Conservation (phyloP, 441 rosid species). For the Erysimum pusillum region DNA sequence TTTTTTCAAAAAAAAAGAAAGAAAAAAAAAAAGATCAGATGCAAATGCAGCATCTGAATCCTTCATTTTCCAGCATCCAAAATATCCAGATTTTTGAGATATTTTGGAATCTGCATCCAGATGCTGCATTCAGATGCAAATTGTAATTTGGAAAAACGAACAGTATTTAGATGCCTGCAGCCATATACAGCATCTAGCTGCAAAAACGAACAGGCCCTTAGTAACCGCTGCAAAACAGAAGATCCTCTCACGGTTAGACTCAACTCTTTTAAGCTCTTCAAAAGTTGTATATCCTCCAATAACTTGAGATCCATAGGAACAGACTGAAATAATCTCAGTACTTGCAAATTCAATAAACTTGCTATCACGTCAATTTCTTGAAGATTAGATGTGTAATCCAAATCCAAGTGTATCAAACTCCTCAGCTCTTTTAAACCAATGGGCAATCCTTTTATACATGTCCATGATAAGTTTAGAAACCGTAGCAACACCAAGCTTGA, state of each 20-base stretch:
- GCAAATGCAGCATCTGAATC: no score
- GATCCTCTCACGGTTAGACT: neutral
- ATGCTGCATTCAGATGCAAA: no score
- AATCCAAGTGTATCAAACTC: constrained; percentile 1
- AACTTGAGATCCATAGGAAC: neutral
- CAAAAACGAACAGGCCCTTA: neutral
- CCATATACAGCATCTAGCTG: no score
- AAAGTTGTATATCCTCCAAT: neutral
- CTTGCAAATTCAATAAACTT: neutral
- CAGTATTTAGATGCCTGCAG: no score
- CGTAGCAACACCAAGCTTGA: neutral
- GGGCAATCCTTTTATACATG: neutral
- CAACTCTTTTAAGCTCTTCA: neutral
- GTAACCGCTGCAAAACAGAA: constrained; percentile 1
- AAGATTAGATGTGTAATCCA: constrained; percentile 3
- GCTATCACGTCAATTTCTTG: neutral
- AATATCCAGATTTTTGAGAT: no score
- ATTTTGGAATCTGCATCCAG: no score
- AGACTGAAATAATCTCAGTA: neutral
- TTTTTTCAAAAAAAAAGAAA: no score
- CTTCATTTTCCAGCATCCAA: no score
- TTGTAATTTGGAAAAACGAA: no score
- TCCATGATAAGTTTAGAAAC: constrained; percentile 3
- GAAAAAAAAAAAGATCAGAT: no score
- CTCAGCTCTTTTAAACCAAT: neutral